phyloP scores from a whole-genome alignment of 768 basidiomycete species.

The Suillus hirtellus region DNA sequence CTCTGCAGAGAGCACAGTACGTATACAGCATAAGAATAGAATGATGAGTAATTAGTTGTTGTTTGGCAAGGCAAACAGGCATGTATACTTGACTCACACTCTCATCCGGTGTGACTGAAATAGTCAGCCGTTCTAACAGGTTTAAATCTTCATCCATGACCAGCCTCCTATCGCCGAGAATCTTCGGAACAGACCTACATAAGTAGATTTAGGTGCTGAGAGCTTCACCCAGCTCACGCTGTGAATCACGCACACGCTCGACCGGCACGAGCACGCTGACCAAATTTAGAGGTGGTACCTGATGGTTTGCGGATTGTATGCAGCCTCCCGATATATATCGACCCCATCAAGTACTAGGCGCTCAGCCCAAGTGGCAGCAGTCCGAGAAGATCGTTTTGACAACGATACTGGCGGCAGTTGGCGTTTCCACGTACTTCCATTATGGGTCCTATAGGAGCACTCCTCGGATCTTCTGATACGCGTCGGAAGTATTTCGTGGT shows the following conservation, averaged over 20 bases:
- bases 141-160: not conserved
- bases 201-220: not conserved
- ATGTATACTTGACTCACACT: too few relatives aligned
- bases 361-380: not conserved
- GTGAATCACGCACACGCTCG: not conserved
- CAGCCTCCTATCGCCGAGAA: not conserved
- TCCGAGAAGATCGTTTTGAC: slow-evolving; percentile 1
- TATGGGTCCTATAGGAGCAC: not conserved
- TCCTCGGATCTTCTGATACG: slow-evolving; percentile 1
- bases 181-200: not conserved
- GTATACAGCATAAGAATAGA: too few relatives aligned
- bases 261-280: not conserved
- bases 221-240: not conserved
- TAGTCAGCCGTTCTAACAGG: not conserved
- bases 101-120: too few relatives aligned
- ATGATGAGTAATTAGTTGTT: too few relatives aligned
- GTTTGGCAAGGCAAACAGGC: too few relatives aligned
- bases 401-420: not conserved
- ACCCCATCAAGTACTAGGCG: not conserved
- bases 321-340: not conserved
- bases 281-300: not conserved
- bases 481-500: slow-evolving; percentile 1
- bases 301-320: not conserved
- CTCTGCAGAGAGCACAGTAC: too few relatives aligned
- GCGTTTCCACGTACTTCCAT: slow-evolving; percentile 1